Conservation (phyloP, 177 flowering plant species). For the Vitis hybrid region DNA sequence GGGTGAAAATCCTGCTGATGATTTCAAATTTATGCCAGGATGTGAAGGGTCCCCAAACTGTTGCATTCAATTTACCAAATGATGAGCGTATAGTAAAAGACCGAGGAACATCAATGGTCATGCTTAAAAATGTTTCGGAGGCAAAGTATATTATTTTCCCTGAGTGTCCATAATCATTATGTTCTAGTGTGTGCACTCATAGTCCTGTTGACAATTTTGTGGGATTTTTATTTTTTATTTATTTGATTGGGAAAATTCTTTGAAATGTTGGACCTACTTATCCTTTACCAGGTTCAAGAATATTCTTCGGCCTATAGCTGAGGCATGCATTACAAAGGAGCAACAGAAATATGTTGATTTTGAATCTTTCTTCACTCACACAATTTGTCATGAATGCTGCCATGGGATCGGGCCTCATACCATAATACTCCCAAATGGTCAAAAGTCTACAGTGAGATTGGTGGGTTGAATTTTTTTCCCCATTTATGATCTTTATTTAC, state of each 20-base stretch:
- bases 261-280: slow-evolving; percentile 4
- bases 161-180: background rate
- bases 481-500: background rate
- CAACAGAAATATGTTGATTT: slow-evolving; percentile 74
- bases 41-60: slow-evolving; percentile 96
- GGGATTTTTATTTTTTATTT: background rate
- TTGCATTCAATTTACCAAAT: slow-evolving; percentile 96
- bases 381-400: slow-evolving; percentile 93
- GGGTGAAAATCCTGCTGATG: background rate
- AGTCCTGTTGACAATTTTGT: background rate
- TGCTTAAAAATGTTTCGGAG: slow-evolving; percentile 93
- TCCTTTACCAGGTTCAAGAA: slow-evolving; percentile 68
- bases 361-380: slow-evolving; percentile 94
- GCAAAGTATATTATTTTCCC: slow-evolving; percentile 61
- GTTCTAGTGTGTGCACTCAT: background rate
- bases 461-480: slow-evolving; percentile 32
- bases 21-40: slow-evolving; percentile 49
- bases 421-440: slow-evolving; percentile 81
- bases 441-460: slow-evolving; percentile 86
- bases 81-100: slow-evolving; percentile 94
- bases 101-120: slow-evolving; percentile 96
- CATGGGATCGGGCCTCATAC: slow-evolving; percentile 98
- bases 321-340: slow-evolving; percentile 60
- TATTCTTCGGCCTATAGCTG: slow-evolving; percentile 87
- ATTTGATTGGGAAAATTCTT: background rate